These are phyloP conservation scores for Solanum virginianum DNA, from an alignment of 257 asterid species.

Conservation along the genomic window DNA sequence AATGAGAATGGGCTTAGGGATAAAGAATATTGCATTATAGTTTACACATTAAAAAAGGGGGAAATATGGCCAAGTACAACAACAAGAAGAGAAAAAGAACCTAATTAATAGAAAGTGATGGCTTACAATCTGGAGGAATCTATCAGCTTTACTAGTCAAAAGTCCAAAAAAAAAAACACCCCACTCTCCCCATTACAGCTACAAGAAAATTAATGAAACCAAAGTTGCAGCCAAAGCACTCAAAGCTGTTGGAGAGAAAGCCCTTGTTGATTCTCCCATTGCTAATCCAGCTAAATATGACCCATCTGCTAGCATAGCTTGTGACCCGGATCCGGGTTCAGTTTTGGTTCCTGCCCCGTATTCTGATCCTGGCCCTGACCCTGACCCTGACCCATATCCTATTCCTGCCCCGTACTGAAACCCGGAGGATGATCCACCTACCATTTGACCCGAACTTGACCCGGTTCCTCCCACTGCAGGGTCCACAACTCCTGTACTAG, in stretches of 20 bases:
- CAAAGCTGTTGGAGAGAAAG: constrained; percentile 11
- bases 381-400: constrained; percentile 1
- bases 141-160: not conserved
- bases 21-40: not conserved
- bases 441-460: not conserved
- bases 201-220: constrained; percentile 16
- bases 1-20: not conserved
- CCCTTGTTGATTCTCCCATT: constrained; percentile 57
- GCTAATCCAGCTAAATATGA: constrained; percentile 89
- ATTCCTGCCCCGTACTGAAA: not conserved
- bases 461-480: constrained; percentile 22
- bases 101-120: not conserved
- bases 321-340: constrained; percentile 35
- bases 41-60: constrained; percentile 3
- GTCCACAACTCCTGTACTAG: not conserved
- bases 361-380: constrained; percentile 6
- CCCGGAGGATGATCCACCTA: constrained; percentile 17
- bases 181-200: constrained; percentile 2
- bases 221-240: constrained; percentile 4
- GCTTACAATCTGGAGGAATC: constrained; percentile 15
- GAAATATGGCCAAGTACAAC: not conserved
- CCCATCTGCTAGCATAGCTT: constrained; percentile 48
- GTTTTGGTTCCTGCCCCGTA: constrained; percentile 3
- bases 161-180: constrained; percentile 3
- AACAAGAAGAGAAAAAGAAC: not conserved